Base-by-base conservation (phyloP, 2,329 filamentous ascomycete genomes). In the Penicillium sp. region DNA sequence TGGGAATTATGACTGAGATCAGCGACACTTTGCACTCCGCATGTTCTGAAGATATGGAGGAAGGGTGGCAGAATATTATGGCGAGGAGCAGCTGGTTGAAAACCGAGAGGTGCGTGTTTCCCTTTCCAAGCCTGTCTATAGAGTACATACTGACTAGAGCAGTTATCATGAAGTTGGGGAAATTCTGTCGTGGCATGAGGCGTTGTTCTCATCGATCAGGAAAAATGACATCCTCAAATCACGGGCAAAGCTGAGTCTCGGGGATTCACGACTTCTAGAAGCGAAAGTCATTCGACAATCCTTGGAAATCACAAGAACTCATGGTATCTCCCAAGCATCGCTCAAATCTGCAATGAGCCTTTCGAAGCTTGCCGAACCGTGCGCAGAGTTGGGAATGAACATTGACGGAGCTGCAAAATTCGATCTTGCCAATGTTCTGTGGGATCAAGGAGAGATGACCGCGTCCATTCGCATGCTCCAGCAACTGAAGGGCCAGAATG, bases 401-500 rank as follows among this genome's bases (percentile, higher is more conserved):
- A 85, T 97, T 45, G 89, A 92, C 69, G 89, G 87, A 13, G 87
- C 87, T 13, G 85, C 92, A 40, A 86, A 88, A 62, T 84, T 93
- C 54, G 94, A 97, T 73, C 85, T 90, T 8, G 93, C 95, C 12
- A 91, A 89, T 68, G 91, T 95, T 7, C 79, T 99, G 1, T 99
- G 94, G 93, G 91, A 95, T 61, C 89, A 96, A 71, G 92, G 92
- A 13, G 93, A 99, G 73, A 90, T 91, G 79, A 86, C 88, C 21
- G 86, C 90, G 0, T 96, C 94, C 0, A 96, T 99, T 59, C 84
- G 88, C 38, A 93, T 97, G 83, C 84, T 97, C 21, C 89, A 93
- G 68, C 83, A 85, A 43, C 82, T 97, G 12, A 84, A 89, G 54
- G 78, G 81, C 43, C 81, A 85, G 51, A 80, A 82, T 40, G 81